Evolutionary conservation across 148 eudicot genomes (phyloP).

Genomic region (Chenopodium album): DNA sequence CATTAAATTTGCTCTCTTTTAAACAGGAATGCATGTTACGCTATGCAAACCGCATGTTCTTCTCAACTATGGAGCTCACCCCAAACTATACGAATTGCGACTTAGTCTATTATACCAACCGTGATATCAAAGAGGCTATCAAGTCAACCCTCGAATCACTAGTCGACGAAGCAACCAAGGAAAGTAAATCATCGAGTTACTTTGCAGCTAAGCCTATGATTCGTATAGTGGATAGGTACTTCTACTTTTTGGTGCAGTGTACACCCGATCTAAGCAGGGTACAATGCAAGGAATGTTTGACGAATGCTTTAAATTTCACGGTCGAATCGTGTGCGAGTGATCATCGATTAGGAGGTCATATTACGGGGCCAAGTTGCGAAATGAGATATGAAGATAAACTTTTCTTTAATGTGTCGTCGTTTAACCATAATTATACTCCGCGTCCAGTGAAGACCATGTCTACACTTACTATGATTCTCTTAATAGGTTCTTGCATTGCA

Average conservation of each 20-base stretch:
- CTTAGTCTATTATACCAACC: neutral
- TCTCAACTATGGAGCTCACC: conserved; percentile 20
- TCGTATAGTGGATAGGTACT: neutral
- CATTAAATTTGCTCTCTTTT: neutral
- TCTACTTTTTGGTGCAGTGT: conserved; percentile 28
- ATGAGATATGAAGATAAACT: conserved; percentile 11
- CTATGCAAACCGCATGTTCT: conserved; percentile 26
- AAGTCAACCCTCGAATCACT: neutral
- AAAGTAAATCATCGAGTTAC: neutral
- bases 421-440: too few relatives aligned
- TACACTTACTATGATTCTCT: too few relatives aligned
- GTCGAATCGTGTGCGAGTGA: conserved; percentile 12
- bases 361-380: conserved; percentile 17
- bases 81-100: neutral
- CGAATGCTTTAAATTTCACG: conserved; percentile 19
- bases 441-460: too few relatives aligned
- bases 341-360: neutral
- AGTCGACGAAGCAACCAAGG: conserved; percentile 9
- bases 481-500: too few relatives aligned
- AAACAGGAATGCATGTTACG: conserved; percentile 25
- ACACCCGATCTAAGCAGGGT: conserved; percentile 14
- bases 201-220: neutral
- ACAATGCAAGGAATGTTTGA: conserved; percentile 21
- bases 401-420: conserved; percentile 10
- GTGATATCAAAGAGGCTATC: neutral